Base-by-base conservation (phyloP, 73 alveolate genomes). In the Diophrys appendiculata region DNA sequence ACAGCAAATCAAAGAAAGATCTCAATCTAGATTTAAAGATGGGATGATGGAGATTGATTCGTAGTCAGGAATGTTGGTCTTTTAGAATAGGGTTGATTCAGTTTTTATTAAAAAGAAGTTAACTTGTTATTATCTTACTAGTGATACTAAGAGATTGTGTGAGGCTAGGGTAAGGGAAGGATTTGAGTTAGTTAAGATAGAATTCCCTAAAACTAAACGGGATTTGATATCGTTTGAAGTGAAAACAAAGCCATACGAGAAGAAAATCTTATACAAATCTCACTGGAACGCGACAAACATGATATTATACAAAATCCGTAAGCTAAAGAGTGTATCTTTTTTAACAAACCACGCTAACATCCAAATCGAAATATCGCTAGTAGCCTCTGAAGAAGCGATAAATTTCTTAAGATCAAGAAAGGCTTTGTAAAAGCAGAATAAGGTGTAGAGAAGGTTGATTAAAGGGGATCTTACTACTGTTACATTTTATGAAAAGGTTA, bases 321-420 rank as follows among this genome's bases (percentile, higher is more conserved):
- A 67, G 24, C 75, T 67, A 14, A 67, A 67, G 53, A n/a, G n/a
- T n/a, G 24, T 11, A 3, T 23, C 25, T 25, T 3, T 26, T 14
- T 5, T 3, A 28, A 23, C 5, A 3, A 31, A 67, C 75, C 3
- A 3, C 75, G 29, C 18, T 3, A 67, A 29, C 24, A 25, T 67
- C 35, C 23, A 67, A 28, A 54, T 28, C 5, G 75, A 67, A 1
- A 31, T 67, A 14, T 28, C 3, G 3, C 54, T 67, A 5, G 52
- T 67, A 1, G 75, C 75, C 25, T 67, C 75, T 3, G 75, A 67
- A 2, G 75, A 67, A 43, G 60, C 60, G n/a, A 11, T 43, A 11
- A 5, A 18, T 43, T 43, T 43, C 60, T 18, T 43, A 43, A 43
- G 18, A 18, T 18, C 5, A 43, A 43, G 60, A 43, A 43, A 18